Conservation (phyloP, 2,329 filamentous ascomycete species). For the Ophiostoma montium region DNA sequence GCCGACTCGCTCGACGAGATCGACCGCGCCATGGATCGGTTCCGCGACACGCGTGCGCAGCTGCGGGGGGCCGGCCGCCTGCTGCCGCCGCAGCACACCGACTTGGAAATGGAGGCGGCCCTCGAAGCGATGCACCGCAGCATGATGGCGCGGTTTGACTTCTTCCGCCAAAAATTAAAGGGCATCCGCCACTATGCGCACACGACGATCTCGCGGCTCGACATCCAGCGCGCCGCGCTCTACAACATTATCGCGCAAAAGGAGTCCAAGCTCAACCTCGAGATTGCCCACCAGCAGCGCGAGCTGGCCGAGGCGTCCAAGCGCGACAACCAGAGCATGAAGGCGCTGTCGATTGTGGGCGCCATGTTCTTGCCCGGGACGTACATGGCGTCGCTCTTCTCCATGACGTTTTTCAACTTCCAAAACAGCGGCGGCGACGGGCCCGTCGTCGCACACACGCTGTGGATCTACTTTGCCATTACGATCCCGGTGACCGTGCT, state of each 20-base stretch:
- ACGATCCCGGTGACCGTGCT: conserved; percentile 41
- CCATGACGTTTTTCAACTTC: conserved; percentile 55
- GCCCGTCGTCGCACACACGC: conserved; percentile 31
- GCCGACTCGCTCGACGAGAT: conserved; percentile 15
- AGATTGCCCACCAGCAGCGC: conserved; percentile 47
- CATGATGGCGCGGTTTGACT: conserved; percentile 40
- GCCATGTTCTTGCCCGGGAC: conserved; percentile 50
- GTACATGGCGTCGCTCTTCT: conserved; percentile 48
- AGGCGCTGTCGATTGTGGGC: conserved; percentile 48
- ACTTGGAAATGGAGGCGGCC: conserved; percentile 17
- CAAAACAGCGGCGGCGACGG: conserved; percentile 22
- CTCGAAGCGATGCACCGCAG: conserved; percentile 35
- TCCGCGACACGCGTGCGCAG: conserved; percentile 6
- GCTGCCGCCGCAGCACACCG: background rate
- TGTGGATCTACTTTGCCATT: conserved; percentile 52
- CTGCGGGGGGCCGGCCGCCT: conserved; percentile 3
- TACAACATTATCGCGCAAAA: conserved; percentile 55
- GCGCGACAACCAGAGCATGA: conserved; percentile 50
- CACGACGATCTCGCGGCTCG: conserved; percentile 44
- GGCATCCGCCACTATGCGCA: conserved; percentile 50
- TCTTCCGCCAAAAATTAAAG: conserved; percentile 45
- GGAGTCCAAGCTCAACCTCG: conserved; percentile 48
- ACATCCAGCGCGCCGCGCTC: conserved; percentile 48
- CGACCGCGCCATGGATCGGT: conserved; percentile 11
- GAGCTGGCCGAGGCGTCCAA: conserved; percentile 46